Base-by-base conservation (phyloP, 2,329 filamentous ascomycete species). In the Periglandula ipomoeae region DNA sequence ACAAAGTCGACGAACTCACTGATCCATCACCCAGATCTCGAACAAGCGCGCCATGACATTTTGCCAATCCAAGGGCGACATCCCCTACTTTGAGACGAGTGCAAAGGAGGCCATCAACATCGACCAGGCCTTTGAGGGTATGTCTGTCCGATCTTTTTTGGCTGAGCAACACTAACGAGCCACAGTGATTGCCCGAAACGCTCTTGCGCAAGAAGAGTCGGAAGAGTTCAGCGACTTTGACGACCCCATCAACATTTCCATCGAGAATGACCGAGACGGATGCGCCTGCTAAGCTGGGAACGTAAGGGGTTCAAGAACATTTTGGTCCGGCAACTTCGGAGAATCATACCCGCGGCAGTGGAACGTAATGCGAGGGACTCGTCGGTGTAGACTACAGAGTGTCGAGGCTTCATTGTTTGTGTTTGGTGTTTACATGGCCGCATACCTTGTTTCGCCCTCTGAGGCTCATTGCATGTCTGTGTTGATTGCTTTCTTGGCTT, bases 91-190 rank as follows among this genome's bases (percentile, higher is more conserved):
- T 63, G 93, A 98, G 80, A 98, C 93, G 17, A 96, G 90, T 70
- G 93, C 93, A 52, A 98, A 98, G 75, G 93, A 98, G 69, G 93
- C 91, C 52, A 86, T 96, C 70, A 98, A 98, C 64, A 93, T 98
- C 39, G 93, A 98, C 70, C 89, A 81, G 63, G 78, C 78, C 23
- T 82, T 82, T 58, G 83, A 87, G 67, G 80, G 82, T 83, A 65
- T 52, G 70, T 58, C 41, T 6, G 7, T 9, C 19, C 42, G 5
- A 20, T 10, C 4, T 20, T 15, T 23, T 11, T 20, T 34, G 23
- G 39, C 17, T 37, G 24, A 20, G 11, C 11, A 26, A 4, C 43
- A 26, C 50, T 53, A 44, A 54, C 23, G 22, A 27, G 19, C 7
- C 17, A 2, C 46, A 95, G 93, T 96, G 43, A 98, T 98, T 66